phyloP scores from a whole-genome alignment of 345 rosid genomes.

The Salix viminalis region DNA sequence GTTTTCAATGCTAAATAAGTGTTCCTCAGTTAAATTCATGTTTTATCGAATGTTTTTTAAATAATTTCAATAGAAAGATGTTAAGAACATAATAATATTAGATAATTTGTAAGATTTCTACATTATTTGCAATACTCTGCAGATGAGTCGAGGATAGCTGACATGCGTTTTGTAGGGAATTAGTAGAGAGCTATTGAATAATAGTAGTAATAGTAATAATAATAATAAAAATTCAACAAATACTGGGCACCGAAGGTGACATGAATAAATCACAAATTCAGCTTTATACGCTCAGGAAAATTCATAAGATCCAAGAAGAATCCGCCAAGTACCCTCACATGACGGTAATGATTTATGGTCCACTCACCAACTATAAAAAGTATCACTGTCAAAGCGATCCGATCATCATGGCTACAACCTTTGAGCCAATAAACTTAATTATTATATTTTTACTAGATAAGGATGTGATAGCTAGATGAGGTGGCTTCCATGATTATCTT shows the following conservation, averaged over 20 bases:
- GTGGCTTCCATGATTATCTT: constrained; percentile 15
- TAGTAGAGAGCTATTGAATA: not conserved
- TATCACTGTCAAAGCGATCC: constrained; percentile 15
- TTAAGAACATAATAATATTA: no score
- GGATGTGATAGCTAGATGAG: constrained; percentile 2
- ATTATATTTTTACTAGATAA: not conserved
- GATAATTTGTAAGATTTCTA: not conserved
- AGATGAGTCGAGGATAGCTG: not conserved
- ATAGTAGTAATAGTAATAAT: not conserved
- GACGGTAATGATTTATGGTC: not conserved
- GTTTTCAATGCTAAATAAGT: no score
- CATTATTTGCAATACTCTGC: not conserved
- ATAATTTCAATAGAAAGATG: no score
- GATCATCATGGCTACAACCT: constrained; percentile 19
- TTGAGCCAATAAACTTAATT: constrained; percentile 34
- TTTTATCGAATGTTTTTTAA: no score
- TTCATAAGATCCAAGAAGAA: not conserved
- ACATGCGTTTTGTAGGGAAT: not conserved
- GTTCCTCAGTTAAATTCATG: no score
- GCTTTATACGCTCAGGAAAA: not conserved
- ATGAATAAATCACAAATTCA: not conserved
- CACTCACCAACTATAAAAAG: not conserved
- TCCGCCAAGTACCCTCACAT: constrained; percentile 4
- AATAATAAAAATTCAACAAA: not conserved
- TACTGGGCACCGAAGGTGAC: not conserved